Conservation (phyloP, 176 grass and related monocot species). For the Cenchrus americanus region DNA sequence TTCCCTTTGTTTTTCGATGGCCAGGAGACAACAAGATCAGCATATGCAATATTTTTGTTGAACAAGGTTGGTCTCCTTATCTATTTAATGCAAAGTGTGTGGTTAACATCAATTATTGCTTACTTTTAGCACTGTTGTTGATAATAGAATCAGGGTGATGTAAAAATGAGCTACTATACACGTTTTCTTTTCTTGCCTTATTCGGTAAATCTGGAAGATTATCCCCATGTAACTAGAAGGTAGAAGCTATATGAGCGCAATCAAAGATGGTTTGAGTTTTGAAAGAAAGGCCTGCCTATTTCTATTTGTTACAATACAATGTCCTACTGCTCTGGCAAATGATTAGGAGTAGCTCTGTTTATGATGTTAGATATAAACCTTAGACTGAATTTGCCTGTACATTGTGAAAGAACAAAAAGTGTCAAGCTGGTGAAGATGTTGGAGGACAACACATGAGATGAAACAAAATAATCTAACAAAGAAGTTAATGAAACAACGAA, state of each 20-base stretch:
- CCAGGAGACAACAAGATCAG: constrained; percentile 85
- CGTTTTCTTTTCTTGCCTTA: not conserved
- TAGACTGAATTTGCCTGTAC: not conserved
- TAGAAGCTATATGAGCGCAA: not conserved
- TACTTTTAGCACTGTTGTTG: not conserved
- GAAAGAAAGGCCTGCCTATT: not conserved
- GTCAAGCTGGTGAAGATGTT: constrained; percentile 9
- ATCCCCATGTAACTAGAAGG: not conserved
- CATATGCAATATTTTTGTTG: constrained; percentile 95
- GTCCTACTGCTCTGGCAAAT: not conserved
- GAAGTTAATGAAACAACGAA: not conserved
- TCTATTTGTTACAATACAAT: too few species aligned
- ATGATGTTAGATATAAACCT: not conserved
- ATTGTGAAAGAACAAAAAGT: constrained; percentile 17
- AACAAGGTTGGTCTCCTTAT: constrained; percentile 75
- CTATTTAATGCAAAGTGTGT: not conserved
- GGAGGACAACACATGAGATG: not conserved
- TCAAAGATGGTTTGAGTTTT: not conserved
- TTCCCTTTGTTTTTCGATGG: constrained; percentile 92
- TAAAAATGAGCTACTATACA: not conserved
- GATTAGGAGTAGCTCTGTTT: constrained; percentile 2
- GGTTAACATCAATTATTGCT: not conserved
- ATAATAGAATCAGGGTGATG: constrained; percentile 6
- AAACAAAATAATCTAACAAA: not conserved
- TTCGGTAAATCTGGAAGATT: not conserved